Evolutionary conservation across 495 filamentous ascomycete species (phyloP).

Genomic region (Thermothielavioides terrestris): DNA sequence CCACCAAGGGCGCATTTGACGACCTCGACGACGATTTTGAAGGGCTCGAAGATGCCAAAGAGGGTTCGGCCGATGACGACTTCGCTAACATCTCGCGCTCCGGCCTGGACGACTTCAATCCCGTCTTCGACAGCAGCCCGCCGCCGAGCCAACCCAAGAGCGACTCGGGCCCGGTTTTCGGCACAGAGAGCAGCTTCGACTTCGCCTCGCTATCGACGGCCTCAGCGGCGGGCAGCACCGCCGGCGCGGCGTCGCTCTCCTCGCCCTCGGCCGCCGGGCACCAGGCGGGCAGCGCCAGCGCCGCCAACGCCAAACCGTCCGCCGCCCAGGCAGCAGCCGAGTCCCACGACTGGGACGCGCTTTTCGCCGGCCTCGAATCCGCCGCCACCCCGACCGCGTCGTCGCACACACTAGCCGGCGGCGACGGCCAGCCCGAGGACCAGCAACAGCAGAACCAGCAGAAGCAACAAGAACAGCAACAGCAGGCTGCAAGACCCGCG

Average conservation of each 20-base stretch:
- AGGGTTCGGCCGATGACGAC: conserved; percentile 82
- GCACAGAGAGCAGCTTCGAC: conserved; percentile 42
- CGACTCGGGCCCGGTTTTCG: conserved; percentile 33
- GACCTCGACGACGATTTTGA: conserved; percentile 88
- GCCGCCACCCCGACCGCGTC: conserved; percentile 20
- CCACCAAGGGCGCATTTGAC: conserved; percentile 44
- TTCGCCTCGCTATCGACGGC: conserved; percentile 36
- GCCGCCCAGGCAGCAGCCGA: conserved; percentile 18
- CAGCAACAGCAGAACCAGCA: conserved; percentile 17
- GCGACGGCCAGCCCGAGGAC: not conserved
- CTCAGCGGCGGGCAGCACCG: conserved; percentile 42
- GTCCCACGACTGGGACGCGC: conserved; percentile 87
- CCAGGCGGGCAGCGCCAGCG: not conserved
- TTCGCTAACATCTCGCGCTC: conserved; percentile 57
- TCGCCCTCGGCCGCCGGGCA: conserved; percentile 15
- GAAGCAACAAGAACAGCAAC: too few relatives aligned
- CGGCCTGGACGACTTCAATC: conserved; percentile 57
- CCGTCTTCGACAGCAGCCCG: conserved; percentile 52
- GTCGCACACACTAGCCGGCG: conserved; percentile 13
- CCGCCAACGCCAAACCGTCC: not conserved
- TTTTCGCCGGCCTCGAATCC: conserved; percentile 67
- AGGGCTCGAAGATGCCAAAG: conserved; percentile 79
- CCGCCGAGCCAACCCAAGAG: conserved; percentile 47
- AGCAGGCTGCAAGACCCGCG: too few relatives aligned
- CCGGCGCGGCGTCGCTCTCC: conserved; percentile 38